Evolutionary conservation across 73 alveolate genomes (phyloP).

Genomic region (Stentor coeruleus): DNA sequence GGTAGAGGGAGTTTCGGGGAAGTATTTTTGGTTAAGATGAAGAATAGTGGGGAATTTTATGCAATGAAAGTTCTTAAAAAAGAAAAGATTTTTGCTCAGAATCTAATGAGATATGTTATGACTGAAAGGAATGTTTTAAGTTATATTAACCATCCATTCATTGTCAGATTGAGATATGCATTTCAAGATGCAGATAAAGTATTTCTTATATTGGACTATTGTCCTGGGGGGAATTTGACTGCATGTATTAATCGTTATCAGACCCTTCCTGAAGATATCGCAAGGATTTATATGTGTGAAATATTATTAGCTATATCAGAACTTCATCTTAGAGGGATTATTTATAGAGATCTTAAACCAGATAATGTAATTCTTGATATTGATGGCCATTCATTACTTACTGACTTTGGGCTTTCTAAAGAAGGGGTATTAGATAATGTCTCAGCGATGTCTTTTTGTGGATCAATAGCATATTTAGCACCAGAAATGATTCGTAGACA

Average conservation of each 20-base stretch:
- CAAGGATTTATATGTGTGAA: constrained; percentile 74
- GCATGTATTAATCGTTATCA: not conserved
- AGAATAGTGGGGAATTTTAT: constrained; percentile 20
- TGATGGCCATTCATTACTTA: constrained; percentile 66
- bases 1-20: constrained; percentile 87
- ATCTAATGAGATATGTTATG: constrained; percentile 16
- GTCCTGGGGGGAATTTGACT: constrained; percentile 38
- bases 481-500: constrained; percentile 60
- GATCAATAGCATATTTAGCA: constrained; percentile 64
- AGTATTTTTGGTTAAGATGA: constrained; percentile 68
- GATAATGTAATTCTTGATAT: constrained; percentile 81
- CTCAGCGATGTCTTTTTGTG: constrained; percentile 33
- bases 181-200: constrained; percentile 4
- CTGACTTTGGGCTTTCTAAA: constrained; percentile 29
- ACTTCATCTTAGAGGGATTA: constrained; percentile 66
- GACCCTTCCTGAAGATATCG: constrained; percentile 37
- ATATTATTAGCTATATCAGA: constrained; percentile 65
- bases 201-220: constrained; percentile 33
- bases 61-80: constrained; percentile 35
- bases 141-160: constrained; percentile 24
- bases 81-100: constrained; percentile 1
- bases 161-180: constrained; percentile 14
- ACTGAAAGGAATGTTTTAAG: constrained; percentile 31
- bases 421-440: constrained; percentile 11
- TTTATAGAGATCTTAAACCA: constrained; percentile 86